Conservation (phyloP, 2,329 filamentous ascomycete species). For the Colletotrichum noveboracense region DNA sequence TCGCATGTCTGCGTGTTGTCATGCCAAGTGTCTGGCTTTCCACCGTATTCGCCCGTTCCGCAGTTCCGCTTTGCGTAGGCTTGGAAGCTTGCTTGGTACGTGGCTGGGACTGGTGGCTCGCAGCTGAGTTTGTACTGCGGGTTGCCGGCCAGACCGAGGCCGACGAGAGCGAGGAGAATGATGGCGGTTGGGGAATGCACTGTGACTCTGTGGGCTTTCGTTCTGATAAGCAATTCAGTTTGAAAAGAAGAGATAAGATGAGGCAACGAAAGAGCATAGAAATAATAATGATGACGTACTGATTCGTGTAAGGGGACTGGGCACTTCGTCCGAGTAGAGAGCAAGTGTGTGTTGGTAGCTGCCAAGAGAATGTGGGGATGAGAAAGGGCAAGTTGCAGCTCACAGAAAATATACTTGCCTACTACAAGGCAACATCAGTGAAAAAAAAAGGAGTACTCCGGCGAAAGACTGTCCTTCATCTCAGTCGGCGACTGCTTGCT, state of each 20-base stretch:
- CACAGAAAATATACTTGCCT: neutral
- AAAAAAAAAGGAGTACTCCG: neutral
- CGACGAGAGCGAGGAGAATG: neutral
- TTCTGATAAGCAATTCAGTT: neutral
- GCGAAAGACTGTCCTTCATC: neutral
- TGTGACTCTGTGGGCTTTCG: neutral
- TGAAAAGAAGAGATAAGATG: too few species aligned
- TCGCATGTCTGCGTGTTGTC: neutral
- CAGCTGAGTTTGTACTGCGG: neutral
- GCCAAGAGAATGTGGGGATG: neutral
- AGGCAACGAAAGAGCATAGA: neutral
- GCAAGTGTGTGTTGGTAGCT: neutral
- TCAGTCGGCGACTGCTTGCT: neutral
- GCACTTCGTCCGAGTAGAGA: neutral
- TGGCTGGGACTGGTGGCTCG: neutral
- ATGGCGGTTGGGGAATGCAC: neutral
- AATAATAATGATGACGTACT: neutral
- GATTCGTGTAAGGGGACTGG: neutral
- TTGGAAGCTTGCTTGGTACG: neutral
- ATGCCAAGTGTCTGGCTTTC: neutral
- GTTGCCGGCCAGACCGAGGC: neutral
- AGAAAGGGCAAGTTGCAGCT: neutral
- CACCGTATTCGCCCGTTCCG: neutral
- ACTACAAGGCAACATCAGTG: neutral
- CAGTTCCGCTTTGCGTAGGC: neutral